These are phyloP conservation scores for Epithemia pelagica DNA, from an alignment of 108 stramenopile species.

Conservation along the genomic window DNA sequence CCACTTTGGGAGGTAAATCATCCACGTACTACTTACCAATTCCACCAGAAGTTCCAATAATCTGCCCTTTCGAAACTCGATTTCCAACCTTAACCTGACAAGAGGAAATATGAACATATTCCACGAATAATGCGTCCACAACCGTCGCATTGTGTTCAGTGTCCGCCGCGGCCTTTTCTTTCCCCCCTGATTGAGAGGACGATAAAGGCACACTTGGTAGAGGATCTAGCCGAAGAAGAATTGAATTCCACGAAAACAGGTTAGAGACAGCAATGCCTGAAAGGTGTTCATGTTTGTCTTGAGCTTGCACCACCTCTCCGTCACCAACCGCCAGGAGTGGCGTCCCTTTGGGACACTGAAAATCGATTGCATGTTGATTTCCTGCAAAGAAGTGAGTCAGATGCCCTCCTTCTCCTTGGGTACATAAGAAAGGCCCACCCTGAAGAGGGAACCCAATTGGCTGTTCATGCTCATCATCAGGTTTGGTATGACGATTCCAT, in stretches of 20 bases:
- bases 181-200: too few species aligned
- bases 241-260: constrained; percentile 80
- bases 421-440: constrained; percentile 56
- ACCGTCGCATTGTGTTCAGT: too few species aligned
- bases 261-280: constrained; percentile 80
- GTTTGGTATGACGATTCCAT: constrained; percentile 57
- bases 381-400: constrained; percentile 85
- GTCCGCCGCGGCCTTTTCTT: too few species aligned
- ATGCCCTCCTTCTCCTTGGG: constrained; percentile 72
- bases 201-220: too few species aligned
- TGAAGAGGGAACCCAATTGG: constrained; percentile 57
- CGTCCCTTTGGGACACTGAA: constrained; percentile 79
- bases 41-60: constrained; percentile 62
- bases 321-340: constrained; percentile 61
- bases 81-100: constrained; percentile 60
- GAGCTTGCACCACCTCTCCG: constrained; percentile 56
- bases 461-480: constrained; percentile 44
- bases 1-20: too few species aligned
- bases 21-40: constrained; percentile 41
- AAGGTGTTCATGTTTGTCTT: constrained; percentile 38
- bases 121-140: constrained; percentile 50
- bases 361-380: constrained; percentile 80
- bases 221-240: constrained; percentile 46
- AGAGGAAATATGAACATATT: constrained; percentile 79
- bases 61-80: constrained; percentile 51